Evolutionary conservation across 2,329 filamentous ascomycete species (phyloP).

Genomic region (Cyphellophora attinorum): DNA sequence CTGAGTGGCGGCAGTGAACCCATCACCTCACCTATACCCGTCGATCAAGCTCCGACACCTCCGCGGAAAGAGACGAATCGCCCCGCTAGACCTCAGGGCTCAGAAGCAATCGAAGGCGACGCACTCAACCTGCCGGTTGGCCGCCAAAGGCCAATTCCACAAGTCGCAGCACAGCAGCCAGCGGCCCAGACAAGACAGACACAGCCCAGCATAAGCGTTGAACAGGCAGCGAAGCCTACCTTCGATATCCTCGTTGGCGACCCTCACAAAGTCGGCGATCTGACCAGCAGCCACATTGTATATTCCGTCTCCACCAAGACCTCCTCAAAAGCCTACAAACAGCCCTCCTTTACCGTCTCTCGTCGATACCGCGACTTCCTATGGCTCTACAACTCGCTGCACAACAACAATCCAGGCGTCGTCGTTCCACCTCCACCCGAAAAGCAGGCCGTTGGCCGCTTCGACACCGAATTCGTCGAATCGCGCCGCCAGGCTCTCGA

Average conservation of each 20-base stretch:
- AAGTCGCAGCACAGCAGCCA: slow-evolving; percentile 39
- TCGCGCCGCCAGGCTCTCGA: slow-evolving; percentile 82
- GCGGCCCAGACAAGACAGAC: slow-evolving; percentile 38
- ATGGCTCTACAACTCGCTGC: slow-evolving; percentile 92
- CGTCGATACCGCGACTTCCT: slow-evolving; percentile 92
- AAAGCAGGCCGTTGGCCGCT: slow-evolving; percentile 93
- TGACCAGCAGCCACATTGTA: slow-evolving; percentile 95
- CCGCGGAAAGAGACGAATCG: slow-evolving; percentile 47
- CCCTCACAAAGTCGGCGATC: slow-evolving; percentile 92
- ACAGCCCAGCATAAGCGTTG: slow-evolving; percentile 76
- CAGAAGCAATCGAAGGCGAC: slow-evolving; percentile 62
- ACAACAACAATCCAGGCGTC: slow-evolving; percentile 87
- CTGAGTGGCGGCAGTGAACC: slow-evolving; percentile 32
- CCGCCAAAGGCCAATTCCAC: slow-evolving; percentile 51
- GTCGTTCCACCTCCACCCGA: slow-evolving; percentile 94
- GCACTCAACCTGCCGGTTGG: slow-evolving; percentile 54
- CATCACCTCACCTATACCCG: slow-evolving; percentile 23
- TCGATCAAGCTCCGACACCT: slow-evolving; percentile 47
- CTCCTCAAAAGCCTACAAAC: slow-evolving; percentile 88
- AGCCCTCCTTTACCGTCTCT: slow-evolving; percentile 86
- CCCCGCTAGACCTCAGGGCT: slow-evolving; percentile 36
- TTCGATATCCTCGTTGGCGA: slow-evolving; percentile 91
- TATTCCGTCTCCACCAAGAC: slow-evolving; percentile 96
- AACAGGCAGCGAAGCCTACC: slow-evolving; percentile 84
- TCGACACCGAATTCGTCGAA: slow-evolving; percentile 95